phyloP scores from a whole-genome alignment of 768 basidiomycete genomes.

The Tylopilus felleus region DNA sequence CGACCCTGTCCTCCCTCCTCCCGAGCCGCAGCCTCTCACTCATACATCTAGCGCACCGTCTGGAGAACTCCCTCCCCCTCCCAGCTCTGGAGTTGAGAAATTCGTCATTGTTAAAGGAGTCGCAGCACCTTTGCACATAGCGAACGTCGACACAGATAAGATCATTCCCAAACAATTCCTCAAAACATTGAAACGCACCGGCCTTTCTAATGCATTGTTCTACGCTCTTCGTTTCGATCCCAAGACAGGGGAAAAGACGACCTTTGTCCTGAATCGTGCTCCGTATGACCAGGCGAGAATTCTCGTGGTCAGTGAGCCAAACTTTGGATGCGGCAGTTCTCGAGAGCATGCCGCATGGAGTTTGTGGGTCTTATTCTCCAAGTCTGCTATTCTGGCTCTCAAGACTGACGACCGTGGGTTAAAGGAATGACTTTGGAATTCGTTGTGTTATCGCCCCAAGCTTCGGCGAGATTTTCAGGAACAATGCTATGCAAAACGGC shows the following conservation, averaged over 20 bases:
- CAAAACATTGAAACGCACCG: slow-evolving; percentile 88
- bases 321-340: slow-evolving; percentile 90
- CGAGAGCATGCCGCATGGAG: slow-evolving; percentile 91
- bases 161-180: slow-evolving; percentile 94
- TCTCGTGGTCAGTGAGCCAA: slow-evolving; percentile 78
- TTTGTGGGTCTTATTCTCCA: slow-evolving; percentile 47
- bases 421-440: slow-evolving; percentile 86
- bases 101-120: slow-evolving; percentile 73
- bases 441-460: slow-evolving; percentile 83
- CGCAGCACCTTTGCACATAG: slow-evolving; percentile 74
- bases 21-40: slow-evolving; percentile 41
- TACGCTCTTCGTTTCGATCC: slow-evolving; percentile 76
- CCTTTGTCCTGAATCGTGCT: slow-evolving; percentile 80
- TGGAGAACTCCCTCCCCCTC: slow-evolving; percentile 37
- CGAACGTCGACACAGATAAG: slow-evolving; percentile 91
- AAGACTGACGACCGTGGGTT: slow-evolving; percentile 1
- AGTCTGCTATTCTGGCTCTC: neutral
- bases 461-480: slow-evolving; percentile 89
- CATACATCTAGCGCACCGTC: slow-evolving; percentile 33
- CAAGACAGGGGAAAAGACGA: slow-evolving; percentile 73
- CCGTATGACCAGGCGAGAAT: slow-evolving; percentile 77
- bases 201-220: slow-evolving; percentile 81
- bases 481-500: slow-evolving; percentile 90
- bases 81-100: slow-evolving; percentile 51
- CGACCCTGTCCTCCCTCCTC: slow-evolving; percentile 58